phyloP scores from a whole-genome alignment of 495 filamentous ascomycete genomes.

The Trichocladium uniseriatum region DNA sequence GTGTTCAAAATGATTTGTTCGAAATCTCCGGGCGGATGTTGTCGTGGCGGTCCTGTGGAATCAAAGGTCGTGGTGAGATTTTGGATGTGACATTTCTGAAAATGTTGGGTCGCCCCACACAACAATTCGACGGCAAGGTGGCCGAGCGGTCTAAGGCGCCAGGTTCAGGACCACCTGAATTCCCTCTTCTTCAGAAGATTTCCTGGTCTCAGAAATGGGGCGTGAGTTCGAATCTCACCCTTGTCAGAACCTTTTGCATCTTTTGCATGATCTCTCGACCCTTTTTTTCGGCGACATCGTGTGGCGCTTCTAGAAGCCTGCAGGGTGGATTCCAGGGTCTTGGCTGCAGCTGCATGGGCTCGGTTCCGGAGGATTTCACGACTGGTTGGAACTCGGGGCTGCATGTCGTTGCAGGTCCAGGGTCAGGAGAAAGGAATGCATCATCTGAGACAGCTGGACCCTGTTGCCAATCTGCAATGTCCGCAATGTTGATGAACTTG shows the following conservation, averaged over 20 bases:
- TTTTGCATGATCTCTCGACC: background rate
- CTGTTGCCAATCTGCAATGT: background rate
- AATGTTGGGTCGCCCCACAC: too few species aligned
- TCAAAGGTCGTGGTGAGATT: too few species aligned
- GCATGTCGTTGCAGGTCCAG: background rate
- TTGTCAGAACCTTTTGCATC: conserved; percentile 6
- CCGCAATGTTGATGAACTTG: background rate
- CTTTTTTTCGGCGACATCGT: too few species aligned
- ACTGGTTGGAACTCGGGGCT: background rate
- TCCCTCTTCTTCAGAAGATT: background rate
- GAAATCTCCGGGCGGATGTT: too few species aligned
- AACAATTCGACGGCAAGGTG: too few species aligned
- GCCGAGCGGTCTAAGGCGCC: too few species aligned
- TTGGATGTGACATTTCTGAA: too few species aligned
- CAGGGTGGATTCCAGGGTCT: background rate
- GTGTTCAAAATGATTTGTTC: too few species aligned
- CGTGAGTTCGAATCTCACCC: conserved; percentile 12
- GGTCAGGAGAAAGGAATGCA: background rate
- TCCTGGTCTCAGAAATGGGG: conserved; percentile 13
- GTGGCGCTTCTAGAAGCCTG: conserved; percentile 5
- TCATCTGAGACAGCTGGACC: background rate
- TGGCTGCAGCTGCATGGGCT: conserved; percentile 2
- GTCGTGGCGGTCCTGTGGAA: too few species aligned
- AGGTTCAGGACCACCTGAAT: conserved; percentile 13
- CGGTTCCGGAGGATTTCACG: background rate